Evolutionary conservation across 805 yeast species (phyloP), one percentile per base, ranked within the genome.

Genomic region (Ogataea trehalophila): DNA sequence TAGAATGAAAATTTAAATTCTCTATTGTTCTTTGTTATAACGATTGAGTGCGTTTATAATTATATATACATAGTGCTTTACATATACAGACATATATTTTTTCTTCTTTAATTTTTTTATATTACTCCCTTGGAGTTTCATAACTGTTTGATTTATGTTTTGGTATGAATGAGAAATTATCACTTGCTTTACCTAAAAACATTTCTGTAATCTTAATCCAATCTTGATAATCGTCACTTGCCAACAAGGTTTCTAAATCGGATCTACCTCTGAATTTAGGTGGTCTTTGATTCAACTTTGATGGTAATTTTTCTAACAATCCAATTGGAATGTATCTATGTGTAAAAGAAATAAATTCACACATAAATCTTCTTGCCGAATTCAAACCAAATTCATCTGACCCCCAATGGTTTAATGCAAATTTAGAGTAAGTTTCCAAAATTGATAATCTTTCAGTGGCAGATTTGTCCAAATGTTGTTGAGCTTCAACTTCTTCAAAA

Each of bases 331-430:
- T 80, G 65, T 94, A 94, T 57, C 99, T 74, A 63, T 94, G 95
- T 57, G 95, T 87, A 67, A 94, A 94, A 42, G 96, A 86, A 62
- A 94, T 73, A 66, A 89, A 94, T 68, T 94, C 99, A 70, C 97
- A 92, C 75, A 92, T 71, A 67, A 80, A 94, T 59, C 98, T 75
- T 67, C 99, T 82, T 14, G 96, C 83, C 54, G 80, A 80, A 49
- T 87, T 85, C 47, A 94, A 78, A 37, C 99, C 99, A 65, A 84
- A 92, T 58, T 88, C 96, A 62, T 94, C 99, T 0, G 96, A 77
- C 5, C 99, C 99, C 98, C 99, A 94, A 67, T 94, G 98, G 57
- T 89, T 89, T 55, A 94, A 74, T 0, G 99, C 97, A 63, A 72
- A 87, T 46, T 82, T 70, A 4, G 95, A 81, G 63, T 82, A 94